Conservation (phyloP, 305 asterid genomes). For the Fraxinus floribunda region DNA sequence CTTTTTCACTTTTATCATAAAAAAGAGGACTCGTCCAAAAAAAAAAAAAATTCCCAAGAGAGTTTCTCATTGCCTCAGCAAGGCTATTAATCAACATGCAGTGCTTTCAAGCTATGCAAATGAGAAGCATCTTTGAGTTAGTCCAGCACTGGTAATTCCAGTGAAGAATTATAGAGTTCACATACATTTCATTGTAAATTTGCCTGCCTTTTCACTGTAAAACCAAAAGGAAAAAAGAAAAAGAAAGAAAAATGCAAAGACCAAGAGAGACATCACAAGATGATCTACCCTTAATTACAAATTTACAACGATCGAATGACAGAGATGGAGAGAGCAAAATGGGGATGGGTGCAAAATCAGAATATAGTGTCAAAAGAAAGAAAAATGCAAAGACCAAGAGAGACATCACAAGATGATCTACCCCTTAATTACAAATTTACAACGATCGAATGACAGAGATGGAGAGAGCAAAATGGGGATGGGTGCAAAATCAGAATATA, state of each 20-base stretch:
- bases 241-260: neutral
- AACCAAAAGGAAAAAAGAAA: slow-evolving; percentile 2
- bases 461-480: neutral
- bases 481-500: slow-evolving; percentile 45
- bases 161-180: neutral
- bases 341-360: slow-evolving; percentile 27
- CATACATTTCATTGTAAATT: neutral
- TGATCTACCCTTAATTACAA: slow-evolving; percentile 25
- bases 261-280: slow-evolving; percentile 7
- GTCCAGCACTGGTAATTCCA: neutral
- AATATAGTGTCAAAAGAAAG: slow-evolving; percentile 63
- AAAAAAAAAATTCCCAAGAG: neutral
- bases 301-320: slow-evolving; percentile 33
- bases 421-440: slow-evolving; percentile 38
- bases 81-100: neutral
- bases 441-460: neutral
- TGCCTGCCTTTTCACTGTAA: neutral
- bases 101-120: neutral
- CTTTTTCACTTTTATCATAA: neutral
- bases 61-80: neutral
- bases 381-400: neutral
- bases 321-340: neutral
- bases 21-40: neutral
- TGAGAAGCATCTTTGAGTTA: neutral
- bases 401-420: slow-evolving; percentile 20